These are phyloP conservation scores for Cordyceps sp. DNA, from an alignment of 2,329 filamentous ascomycete species.

Conservation along the genomic window DNA sequence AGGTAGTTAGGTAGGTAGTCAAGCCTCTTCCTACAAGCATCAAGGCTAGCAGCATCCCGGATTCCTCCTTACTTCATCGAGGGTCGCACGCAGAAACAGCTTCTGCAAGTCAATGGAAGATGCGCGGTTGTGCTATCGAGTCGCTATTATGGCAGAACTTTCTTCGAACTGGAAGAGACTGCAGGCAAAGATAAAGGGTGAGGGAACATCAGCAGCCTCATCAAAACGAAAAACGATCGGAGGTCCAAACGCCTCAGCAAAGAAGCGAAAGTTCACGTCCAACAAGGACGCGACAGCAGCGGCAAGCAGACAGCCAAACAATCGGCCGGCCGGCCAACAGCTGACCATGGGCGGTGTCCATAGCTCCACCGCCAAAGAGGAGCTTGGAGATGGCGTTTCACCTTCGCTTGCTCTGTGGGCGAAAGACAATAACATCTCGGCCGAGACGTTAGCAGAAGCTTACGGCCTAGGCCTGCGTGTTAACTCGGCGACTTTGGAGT, in stretches of 20 bases:
- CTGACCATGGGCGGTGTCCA: constrained; percentile 39
- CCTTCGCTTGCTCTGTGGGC: constrained; percentile 44
- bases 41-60: too few species aligned
- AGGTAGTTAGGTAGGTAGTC: too few species aligned
- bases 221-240: constrained; percentile 24
- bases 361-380: constrained; percentile 26
- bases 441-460: constrained; percentile 42
- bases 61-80: too few species aligned
- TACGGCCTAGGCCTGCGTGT: constrained; percentile 38
- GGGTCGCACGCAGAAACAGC: too few species aligned
- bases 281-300: constrained; percentile 1
- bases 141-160: constrained; percentile 22
- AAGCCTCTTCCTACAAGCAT: too few species aligned
- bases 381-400: constrained; percentile 23
- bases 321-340: neutral
- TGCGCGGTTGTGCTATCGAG: too few species aligned
- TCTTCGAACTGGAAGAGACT: constrained; percentile 69
- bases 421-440: constrained; percentile 42
- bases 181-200: constrained; percentile 41
- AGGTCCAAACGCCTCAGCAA: constrained; percentile 10
- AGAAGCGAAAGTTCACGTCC: constrained; percentile 11
- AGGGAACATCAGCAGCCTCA: constrained; percentile 20
- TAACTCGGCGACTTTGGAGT: constrained; percentile 28
- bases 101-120: too few species aligned
- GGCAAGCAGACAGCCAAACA: neutral